Conservation (phyloP, 345 rosid genomes). For the Eucalyptus globulus region DNA sequence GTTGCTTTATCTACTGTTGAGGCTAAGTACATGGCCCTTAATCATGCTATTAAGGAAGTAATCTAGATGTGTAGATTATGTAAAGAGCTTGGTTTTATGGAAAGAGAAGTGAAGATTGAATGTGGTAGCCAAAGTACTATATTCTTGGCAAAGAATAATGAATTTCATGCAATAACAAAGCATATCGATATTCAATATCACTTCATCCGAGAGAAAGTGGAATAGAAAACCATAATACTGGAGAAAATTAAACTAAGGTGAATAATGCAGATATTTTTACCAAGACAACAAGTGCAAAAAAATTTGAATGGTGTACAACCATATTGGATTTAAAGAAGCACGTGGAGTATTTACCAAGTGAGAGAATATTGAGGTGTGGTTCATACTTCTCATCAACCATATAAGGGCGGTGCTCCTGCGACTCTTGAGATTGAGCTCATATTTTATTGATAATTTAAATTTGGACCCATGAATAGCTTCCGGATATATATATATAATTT, state of each 20-base stretch:
- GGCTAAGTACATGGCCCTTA: background rate
- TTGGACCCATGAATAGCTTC: background rate
- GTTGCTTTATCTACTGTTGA: background rate
- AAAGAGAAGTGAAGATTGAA: background rate
- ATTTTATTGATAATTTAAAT: background rate
- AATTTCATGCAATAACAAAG: background rate
- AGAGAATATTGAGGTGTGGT: background rate
- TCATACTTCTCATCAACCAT: background rate
- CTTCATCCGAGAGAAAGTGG: background rate
- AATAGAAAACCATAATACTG: no score
- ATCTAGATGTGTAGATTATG: background rate
- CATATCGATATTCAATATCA: background rate
- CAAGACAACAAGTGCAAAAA: background rate
- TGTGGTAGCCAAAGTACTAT: no score
- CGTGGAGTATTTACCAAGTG: background rate
- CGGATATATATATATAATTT: no score
- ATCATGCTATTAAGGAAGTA: background rate
- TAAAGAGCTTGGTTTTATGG: background rate
- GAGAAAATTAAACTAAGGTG: background rate
- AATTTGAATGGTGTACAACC: background rate
- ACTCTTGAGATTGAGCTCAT: background rate
- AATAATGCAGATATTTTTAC: no score
- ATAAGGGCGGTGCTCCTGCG: accelerated
- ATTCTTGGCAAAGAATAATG: background rate
- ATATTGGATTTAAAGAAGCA: background rate